These are phyloP conservation scores for Cordyceps pruinosa DNA, from an alignment of 2,329 filamentous ascomycete species.

Conservation along the genomic window DNA sequence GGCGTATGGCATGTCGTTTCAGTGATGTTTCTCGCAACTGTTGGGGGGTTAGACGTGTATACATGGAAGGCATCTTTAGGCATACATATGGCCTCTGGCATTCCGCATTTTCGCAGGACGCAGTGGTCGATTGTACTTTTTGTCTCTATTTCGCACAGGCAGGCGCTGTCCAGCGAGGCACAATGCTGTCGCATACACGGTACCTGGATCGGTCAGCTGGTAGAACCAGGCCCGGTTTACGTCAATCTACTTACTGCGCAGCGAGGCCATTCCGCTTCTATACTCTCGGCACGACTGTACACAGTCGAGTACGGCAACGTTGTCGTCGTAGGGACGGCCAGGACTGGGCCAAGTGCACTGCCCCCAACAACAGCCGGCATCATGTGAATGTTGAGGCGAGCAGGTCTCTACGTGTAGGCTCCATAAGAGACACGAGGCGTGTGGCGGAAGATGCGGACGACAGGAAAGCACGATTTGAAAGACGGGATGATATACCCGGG, in stretches of 20 bases:
- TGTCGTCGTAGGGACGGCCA: neutral
- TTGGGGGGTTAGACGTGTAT: neutral
- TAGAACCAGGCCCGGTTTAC: neutral
- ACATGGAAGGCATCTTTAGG: neutral
- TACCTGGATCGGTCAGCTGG: neutral
- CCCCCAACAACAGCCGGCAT: neutral
- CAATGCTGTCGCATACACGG: neutral
- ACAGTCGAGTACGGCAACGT: neutral
- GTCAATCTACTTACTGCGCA: neutral
- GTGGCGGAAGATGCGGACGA: neutral
- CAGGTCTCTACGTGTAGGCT: neutral
- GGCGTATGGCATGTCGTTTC: conserved; percentile 7
- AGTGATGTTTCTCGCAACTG: conserved; percentile 3
- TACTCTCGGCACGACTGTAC: neutral
- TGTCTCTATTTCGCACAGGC: neutral
- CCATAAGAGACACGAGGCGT: neutral
- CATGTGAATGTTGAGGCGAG: neutral
- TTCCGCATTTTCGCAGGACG: neutral
- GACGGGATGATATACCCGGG: neutral
- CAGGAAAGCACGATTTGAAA: neutral
- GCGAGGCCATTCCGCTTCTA: neutral
- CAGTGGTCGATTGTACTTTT: neutral
- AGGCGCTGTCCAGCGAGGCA: neutral
- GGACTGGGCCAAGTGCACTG: neutral
- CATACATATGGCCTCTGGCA: conserved; percentile 7